These are phyloP conservation scores for Protomyces gravidus DNA, from an alignment of 1,139 yeast species.

Conservation along the genomic window DNA sequence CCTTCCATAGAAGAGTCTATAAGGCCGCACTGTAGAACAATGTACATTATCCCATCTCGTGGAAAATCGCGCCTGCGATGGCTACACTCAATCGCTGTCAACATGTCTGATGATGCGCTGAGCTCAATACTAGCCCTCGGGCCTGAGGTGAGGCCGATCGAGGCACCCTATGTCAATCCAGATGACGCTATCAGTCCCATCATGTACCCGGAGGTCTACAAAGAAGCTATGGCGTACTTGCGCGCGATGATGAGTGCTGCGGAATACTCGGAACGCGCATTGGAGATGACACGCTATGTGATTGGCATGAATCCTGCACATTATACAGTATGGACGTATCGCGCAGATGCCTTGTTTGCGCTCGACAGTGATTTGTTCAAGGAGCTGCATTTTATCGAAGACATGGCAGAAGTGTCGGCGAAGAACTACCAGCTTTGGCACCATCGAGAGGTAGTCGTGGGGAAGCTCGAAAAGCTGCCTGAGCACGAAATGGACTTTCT, in stretches of 20 bases:
- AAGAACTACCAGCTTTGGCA: constrained; percentile 97
- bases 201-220: constrained; percentile 70
- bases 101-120: neutral
- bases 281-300: constrained; percentile 59
- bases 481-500: constrained; percentile 29
- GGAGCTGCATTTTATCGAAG: constrained; percentile 75
- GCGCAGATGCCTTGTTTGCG: constrained; percentile 53
- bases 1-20: no score
- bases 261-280: constrained; percentile 69
- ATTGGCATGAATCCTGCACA: constrained; percentile 78
- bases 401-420: constrained; percentile 66
- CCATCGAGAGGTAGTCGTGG: constrained; percentile 55
- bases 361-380: constrained; percentile 39
- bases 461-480: neutral
- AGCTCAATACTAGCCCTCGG: constrained; percentile 40
- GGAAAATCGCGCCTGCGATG: no score
- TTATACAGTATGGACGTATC: constrained; percentile 81
- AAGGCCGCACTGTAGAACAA: no score
- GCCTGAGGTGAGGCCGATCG: constrained; percentile 38
- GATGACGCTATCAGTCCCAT: constrained; percentile 61
- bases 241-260: constrained; percentile 56
- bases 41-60: no score
- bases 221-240: constrained; percentile 55
- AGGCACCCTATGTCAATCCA: constrained; percentile 45
- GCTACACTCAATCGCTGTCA: no score